Base-by-base conservation (phyloP, 441 rosid species). In the Euphorbia schlechtendalii region DNA sequence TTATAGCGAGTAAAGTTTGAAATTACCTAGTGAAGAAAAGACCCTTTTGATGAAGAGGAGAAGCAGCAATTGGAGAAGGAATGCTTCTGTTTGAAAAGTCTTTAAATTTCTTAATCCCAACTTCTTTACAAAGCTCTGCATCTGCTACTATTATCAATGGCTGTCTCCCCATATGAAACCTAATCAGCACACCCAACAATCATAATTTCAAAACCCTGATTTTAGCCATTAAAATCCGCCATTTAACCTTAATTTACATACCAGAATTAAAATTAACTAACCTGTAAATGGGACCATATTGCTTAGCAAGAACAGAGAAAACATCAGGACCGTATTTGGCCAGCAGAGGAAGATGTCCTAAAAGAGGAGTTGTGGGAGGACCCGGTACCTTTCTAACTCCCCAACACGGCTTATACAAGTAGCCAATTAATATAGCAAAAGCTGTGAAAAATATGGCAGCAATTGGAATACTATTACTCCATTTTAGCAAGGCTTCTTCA, bases 141-240 rank as follows among this genome's bases (percentile, higher is more conserved):
- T 86, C 94, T 54, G 97, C 97, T 25, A 90, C 68, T 17, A 92
- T 86, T 67, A 92, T 82, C 62, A 92, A 72, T 27, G 98, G 96
- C 43, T 92, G 98, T 55, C 98, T 88, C 22, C 97, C 98, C 98
- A 92, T 85, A 70, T 92, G 98, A 80, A 92, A 92, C 84, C 98
- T 92, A 85, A 52, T 41, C 49, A 69, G 64, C 8, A 51, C 3
- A 20, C 41, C 51, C 38, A n/a, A n/a, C 36, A 32, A 32, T 32
- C 36, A 18, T 54, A 49, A 43, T 43, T 49, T 18, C 51, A 46
- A 2, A 17, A 15, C n/a, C n/a, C 18, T 46, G 5, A 14, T 46
- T 2, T 32, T 32, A n/a, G n/a, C n/a, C n/a, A n/a, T 32, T 32
- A 32, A 7, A 3, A 3, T 7, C 36, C 36, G 3, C 36, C 36